A percentile compares a stretch with the other conserved stretches of the same genome.
These are phyloP conservation scores for Hypoxylon sp. DNA, from an alignment of 2,329 filamentous ascomycete genomes.

Conservation along the genomic window DNA sequence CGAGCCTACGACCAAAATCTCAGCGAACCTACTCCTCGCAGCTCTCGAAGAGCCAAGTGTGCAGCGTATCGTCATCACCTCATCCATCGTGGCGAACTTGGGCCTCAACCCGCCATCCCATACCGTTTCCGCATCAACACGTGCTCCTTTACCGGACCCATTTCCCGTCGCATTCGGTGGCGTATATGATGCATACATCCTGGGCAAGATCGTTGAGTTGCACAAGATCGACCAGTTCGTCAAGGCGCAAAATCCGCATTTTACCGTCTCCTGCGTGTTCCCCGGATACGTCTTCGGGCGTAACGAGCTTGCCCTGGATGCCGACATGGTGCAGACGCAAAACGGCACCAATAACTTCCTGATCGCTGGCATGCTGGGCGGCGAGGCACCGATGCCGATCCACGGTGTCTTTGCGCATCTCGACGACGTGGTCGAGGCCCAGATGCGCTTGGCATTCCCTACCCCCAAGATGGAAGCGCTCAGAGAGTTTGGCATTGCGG, in stretches of 20 bases:
- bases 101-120: constrained; percentile 16
- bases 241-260: constrained; percentile 35
- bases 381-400: constrained; percentile 33
- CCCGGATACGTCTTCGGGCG: constrained; percentile 44
- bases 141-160: constrained; percentile 34
- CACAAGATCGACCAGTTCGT: constrained; percentile 39
- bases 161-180: constrained; percentile 27
- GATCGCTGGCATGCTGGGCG: constrained; percentile 36
- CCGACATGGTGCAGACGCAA: constrained; percentile 35
- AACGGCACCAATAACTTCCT: constrained; percentile 45
- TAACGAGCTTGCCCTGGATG: constrained; percentile 40
- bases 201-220: constrained; percentile 37
- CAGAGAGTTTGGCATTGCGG: constrained; percentile 35
- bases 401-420: constrained; percentile 34
- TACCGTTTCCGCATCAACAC: constrained; percentile 31
- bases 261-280: constrained; percentile 40
- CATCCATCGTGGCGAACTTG: constrained; percentile 39
- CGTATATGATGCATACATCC: constrained; percentile 34
- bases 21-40: constrained; percentile 29
- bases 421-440: constrained; percentile 39
- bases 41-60: constrained; percentile 38
- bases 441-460: constrained; percentile 36
- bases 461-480: constrained; percentile 13
- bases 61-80: constrained; percentile 41
- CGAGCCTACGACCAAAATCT: constrained; percentile 37